These are phyloP conservation scores for Brasilioporus rufonigricans DNA, from an alignment of 768 basidiomycete genomes.

Conservation along the genomic window DNA sequence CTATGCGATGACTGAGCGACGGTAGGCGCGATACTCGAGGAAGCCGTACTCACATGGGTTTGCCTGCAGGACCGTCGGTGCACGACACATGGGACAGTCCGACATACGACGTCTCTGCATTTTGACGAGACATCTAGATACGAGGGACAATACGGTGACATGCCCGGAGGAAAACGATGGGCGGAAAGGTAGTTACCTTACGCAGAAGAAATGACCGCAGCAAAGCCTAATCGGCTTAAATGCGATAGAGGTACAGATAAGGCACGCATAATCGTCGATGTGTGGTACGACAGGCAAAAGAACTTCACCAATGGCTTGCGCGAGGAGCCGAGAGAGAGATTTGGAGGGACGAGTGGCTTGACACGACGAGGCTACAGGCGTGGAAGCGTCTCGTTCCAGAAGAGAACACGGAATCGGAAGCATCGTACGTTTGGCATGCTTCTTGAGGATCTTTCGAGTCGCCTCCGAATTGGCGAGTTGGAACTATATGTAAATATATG, in stretches of 20 bases:
- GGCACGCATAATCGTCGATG: constrained; percentile 81
- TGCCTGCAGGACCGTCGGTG: constrained; percentile 72
- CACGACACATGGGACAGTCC: constrained; percentile 83
- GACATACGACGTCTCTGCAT: constrained; percentile 80
- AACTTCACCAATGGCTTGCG: constrained; percentile 80
- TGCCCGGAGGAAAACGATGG: background rate
- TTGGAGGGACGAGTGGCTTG: constrained; percentile 34
- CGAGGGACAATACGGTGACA: constrained; percentile 10
- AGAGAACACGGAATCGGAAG: constrained; percentile 55
- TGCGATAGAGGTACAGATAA: constrained; percentile 86
- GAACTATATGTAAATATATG: constrained; percentile 44
- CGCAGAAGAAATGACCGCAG: constrained; percentile 80
- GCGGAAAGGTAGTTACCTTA: constrained; percentile 39
- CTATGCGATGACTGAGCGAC: constrained; percentile 34
- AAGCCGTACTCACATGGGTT: constrained; percentile 58
- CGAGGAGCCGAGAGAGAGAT: constrained; percentile 60
- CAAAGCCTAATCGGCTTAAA: constrained; percentile 86
- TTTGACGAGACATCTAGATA: constrained; percentile 69
- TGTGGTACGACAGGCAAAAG: constrained; percentile 79
- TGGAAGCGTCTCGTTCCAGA: constrained; percentile 19
- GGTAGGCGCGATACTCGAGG: background rate
- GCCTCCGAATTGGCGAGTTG: constrained; percentile 85
- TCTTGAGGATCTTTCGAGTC: constrained; percentile 90
- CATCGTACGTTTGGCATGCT: constrained; percentile 87
- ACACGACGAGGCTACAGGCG: constrained; percentile 20